Conservation (phyloP, 257 asterid species). For the Solanum appendiculatum region DNA sequence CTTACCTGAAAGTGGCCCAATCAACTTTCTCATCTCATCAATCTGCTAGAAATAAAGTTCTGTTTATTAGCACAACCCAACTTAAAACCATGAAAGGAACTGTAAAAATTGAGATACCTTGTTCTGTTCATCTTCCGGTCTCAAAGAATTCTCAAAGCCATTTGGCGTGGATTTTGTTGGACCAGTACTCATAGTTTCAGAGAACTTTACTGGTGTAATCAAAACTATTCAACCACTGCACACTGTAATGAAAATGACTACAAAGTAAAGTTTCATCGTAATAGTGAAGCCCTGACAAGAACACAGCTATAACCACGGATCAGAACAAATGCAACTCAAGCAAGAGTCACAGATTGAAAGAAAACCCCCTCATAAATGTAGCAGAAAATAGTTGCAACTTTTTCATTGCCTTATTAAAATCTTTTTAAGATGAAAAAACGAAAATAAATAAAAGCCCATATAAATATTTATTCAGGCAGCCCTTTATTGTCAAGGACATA, state of each 20-base stretch:
- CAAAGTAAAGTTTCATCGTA: neutral
- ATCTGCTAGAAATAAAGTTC: slow-evolving; percentile 33
- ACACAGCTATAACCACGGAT: neutral
- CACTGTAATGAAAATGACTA: neutral
- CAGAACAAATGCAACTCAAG: neutral
- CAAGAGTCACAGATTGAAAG: neutral
- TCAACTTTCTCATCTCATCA: slow-evolving; percentile 53
- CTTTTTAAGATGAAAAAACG: neutral
- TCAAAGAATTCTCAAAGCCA: slow-evolving; percentile 32
- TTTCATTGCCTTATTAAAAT: neutral
- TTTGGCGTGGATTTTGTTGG: slow-evolving; percentile 15
- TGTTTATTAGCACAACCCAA: neutral
- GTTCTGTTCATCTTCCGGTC: slow-evolving; percentile 35
- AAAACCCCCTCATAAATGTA: neutral
- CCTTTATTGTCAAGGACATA: neutral
- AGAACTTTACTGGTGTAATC: neutral
- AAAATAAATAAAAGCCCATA: neutral
- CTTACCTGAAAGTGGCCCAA: slow-evolving; percentile 67
- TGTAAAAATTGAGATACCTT: slow-evolving; percentile 32
- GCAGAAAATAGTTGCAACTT: neutral
- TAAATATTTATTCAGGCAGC: neutral
- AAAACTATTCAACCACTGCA: neutral
- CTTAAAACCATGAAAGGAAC: neutral
- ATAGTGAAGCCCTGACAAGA: neutral
- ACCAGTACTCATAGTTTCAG: slow-evolving; percentile 34